Conservation (phyloP, 108 stramenopile genomes). For the Cyclotella cryptica region DNA sequence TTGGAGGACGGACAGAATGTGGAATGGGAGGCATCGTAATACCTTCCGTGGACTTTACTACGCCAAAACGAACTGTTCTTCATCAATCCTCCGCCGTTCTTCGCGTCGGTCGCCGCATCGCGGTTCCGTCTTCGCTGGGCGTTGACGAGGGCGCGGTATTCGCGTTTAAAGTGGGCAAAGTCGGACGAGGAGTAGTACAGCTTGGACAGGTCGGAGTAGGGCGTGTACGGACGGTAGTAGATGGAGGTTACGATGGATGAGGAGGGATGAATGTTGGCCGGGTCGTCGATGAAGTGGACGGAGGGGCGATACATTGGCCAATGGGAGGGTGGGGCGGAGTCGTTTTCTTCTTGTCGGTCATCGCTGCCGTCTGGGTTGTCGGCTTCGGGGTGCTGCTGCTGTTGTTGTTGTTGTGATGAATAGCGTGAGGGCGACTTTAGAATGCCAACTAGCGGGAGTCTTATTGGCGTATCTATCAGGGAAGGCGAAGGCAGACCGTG, state of each 20-base stretch:
- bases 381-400: background rate
- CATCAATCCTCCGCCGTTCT: background rate
- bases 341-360: background rate
- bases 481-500: background rate
- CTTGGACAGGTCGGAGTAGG: background rate
- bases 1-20: background rate
- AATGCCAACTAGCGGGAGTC: background rate
- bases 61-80: background rate
- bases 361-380: background rate
- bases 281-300: slow-evolving; percentile 26
- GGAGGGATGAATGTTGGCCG: background rate
- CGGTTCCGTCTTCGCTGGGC: background rate
- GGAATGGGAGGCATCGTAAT: background rate
- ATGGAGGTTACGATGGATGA: slow-evolving; percentile 22
- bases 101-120: background rate
- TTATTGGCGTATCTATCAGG: background rate
- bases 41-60: background rate
- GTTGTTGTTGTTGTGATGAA: background rate
- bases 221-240: slow-evolving; percentile 22
- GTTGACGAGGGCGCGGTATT: slow-evolving; percentile 15
- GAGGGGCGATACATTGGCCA: slow-evolving; percentile 7
- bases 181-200: slow-evolving; percentile 27
- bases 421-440: background rate
- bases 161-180: slow-evolving; percentile 17
- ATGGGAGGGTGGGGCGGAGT: slow-evolving; percentile 4